Evolutionary conservation across 208 protist genomes (phyloP), one percentile per base, ranked within the genome.

Genomic region (Leishmania major): DNA sequence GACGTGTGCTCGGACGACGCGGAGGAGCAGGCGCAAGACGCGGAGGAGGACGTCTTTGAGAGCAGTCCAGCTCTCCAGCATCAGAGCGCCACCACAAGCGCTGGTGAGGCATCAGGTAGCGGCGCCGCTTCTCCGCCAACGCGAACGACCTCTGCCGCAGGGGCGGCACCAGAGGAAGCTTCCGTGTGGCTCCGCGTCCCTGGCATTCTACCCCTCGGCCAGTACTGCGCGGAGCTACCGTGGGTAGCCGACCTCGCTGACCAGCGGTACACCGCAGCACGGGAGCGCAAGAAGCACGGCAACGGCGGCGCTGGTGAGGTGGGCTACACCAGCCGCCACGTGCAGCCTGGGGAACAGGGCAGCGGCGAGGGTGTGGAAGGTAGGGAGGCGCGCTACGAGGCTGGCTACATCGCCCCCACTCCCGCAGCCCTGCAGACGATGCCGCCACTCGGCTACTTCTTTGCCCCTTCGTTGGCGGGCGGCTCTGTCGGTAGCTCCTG

Each of bases 211-310:
- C 85, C 88, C 3, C 79, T 89, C 3, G 37, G 51, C 10, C 81
- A 91, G 73, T 91, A 87, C 84, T 85, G 83, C 72, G 79, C 73
- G 13, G 88, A 91, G 51, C 72, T 83, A 62, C 86, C 79, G 78
- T 88, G 70, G 83, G 80, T 84, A 31, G 78, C 69, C 0, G 82
- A 84, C n/a, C 43, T 85, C 1, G 80, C 78, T 15, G 85, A 74
- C 62, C 77, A 89, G 53, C 74, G 78, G 25, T 85, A 81, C 77
- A 73, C 57, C 13, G 82, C 78, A 53, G 82, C 76, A 40, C 77
- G 82, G 0, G 77, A 85, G 77, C 77, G 72, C 53, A 77, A 75
- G 60, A 85, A 81, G 71, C 70, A 78, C 64, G 31, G 81, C 59
- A 51, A 59, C 67, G 69, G 77, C 59, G 62, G 71, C 43, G 64